phyloP scores from a whole-genome alignment of 2,329 filamentous ascomycete genomes.

The Pyrenochaeta sp. region DNA sequence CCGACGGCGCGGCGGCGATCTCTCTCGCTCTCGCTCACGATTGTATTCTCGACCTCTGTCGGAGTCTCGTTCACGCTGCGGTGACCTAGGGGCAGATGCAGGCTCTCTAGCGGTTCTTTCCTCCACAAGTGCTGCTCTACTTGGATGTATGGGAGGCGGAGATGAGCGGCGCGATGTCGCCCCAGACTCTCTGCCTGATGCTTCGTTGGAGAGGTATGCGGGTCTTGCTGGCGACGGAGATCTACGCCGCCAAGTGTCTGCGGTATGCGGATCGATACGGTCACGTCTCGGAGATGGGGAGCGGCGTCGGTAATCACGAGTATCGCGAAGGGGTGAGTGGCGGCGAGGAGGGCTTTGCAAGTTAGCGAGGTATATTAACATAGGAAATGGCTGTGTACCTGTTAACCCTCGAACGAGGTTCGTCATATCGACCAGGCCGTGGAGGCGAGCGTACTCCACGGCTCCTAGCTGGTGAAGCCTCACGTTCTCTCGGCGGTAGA shows the following conservation, averaged over 20 bases:
- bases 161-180: slow-evolving; percentile 69
- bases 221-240: slow-evolving; percentile 60
- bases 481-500: slow-evolving; percentile 54
- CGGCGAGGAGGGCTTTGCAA: slow-evolving; percentile 45
- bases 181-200: slow-evolving; percentile 63
- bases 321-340: slow-evolving; percentile 55
- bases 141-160: slow-evolving; percentile 64
- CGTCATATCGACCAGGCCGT: slow-evolving; percentile 54
- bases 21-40: slow-evolving; percentile 32
- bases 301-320: slow-evolving; percentile 60
- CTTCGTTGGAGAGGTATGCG: slow-evolving; percentile 54
- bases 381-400: slow-evolving; percentile 32
- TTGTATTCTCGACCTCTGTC: slow-evolving; percentile 35
- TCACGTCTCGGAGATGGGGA: slow-evolving; percentile 63
- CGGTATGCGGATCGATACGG: slow-evolving; percentile 57
- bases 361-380: slow-evolving; percentile 5
- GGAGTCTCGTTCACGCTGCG: slow-evolving; percentile 46
- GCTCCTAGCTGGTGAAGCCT: slow-evolving; percentile 58
- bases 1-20: slow-evolving; percentile 48
- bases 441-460: slow-evolving; percentile 56
- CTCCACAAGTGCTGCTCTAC: slow-evolving; percentile 56
- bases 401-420: slow-evolving; percentile 51
- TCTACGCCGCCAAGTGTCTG: slow-evolving; percentile 60
- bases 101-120: slow-evolving; percentile 36
- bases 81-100: slow-evolving; percentile 44